These are phyloP conservation scores for Aspergillus sclerotioniger DNA, from an alignment of 495 filamentous ascomycete genomes.

Conservation along the genomic window DNA sequence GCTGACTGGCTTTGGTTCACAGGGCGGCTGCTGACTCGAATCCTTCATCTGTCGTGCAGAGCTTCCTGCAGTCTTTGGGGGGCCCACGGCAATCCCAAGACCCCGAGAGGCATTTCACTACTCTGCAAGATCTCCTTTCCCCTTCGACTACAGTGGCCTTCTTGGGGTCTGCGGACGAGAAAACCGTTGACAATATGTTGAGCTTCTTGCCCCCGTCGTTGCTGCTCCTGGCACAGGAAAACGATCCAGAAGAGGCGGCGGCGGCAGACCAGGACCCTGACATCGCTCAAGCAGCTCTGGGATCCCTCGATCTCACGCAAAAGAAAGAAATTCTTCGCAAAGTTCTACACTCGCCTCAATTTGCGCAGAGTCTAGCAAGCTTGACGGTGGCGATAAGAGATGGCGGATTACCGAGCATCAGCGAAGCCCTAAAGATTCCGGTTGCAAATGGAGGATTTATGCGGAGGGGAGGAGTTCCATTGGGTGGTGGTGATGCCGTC, in stretches of 20 bases:
- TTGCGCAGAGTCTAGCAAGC: conserved; percentile 79
- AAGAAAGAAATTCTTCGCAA: conserved; percentile 79
- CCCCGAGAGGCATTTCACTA: conserved; percentile 68
- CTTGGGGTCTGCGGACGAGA: conserved; percentile 61
- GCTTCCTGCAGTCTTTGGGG: conserved; percentile 81
- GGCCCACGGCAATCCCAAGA: conserved; percentile 45
- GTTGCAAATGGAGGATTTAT: conserved; percentile 82
- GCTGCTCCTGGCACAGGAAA: conserved; percentile 69
- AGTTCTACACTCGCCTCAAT: conserved; percentile 88
- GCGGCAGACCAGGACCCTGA: conserved; percentile 65
- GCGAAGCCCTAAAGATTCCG: conserved; percentile 76
- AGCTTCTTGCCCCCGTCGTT: conserved; percentile 71
- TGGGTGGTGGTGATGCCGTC: conserved; percentile 87
- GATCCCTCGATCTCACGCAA: conserved; percentile 70
- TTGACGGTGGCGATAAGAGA: conserved; percentile 86
- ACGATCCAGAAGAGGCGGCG: conserved; percentile 53
- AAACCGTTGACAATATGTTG: conserved; percentile 70
- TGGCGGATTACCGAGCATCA: conserved; percentile 86
- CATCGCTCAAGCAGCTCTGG: conserved; percentile 64
- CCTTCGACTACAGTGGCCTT: conserved; percentile 72
- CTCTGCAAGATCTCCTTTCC: conserved; percentile 82
- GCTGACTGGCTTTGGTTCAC: conserved; percentile 15
- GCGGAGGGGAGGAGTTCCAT: conserved; percentile 65
- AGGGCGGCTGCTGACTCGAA: conserved; percentile 51
- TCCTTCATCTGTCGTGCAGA: conserved; percentile 68